phyloP scores from a whole-genome alignment of 2,329 filamentous ascomycete species.

The Coniochaeta sp. region DNA sequence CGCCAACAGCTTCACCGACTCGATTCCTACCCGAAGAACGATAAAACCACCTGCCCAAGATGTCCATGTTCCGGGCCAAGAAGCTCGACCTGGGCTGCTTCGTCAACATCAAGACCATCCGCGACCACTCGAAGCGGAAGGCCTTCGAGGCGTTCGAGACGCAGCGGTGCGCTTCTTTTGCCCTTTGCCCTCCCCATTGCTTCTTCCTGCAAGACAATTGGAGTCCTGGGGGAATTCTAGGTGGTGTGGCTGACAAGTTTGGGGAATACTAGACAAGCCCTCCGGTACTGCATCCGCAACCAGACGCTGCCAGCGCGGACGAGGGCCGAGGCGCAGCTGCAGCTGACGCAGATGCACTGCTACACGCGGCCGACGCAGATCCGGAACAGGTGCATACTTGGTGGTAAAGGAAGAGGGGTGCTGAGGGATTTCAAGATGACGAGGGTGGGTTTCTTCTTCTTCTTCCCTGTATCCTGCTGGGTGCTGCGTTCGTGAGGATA shows the following conservation, averaged over 20 bases:
- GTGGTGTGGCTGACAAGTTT: neutral
- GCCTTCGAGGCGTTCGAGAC: conserved; percentile 82
- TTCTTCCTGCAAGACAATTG: too few species aligned
- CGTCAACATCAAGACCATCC: conserved; percentile 77
- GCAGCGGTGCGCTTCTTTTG: conserved; percentile 59
- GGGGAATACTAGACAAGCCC: conserved; percentile 62
- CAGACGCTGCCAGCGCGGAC: conserved; percentile 74
- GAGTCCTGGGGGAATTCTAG: too few species aligned
- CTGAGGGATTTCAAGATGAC: conserved; percentile 88
- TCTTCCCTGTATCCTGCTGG: neutral
- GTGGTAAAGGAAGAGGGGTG: conserved; percentile 86
- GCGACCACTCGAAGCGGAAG: conserved; percentile 95
- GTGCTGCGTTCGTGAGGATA: neutral
- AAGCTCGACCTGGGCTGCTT: conserved; percentile 85
- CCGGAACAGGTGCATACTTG: conserved; percentile 84
- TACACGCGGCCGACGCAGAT: conserved; percentile 94
- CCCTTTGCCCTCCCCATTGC: too few species aligned
- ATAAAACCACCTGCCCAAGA: conserved; percentile 30
- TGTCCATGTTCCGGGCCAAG: conserved; percentile 85
- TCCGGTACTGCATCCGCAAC: conserved; percentile 90
- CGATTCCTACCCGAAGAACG: neutral
- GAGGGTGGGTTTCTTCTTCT: conserved; percentile 67
- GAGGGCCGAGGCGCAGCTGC: conserved; percentile 85
- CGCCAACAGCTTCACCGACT: neutral
- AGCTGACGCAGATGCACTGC: conserved; percentile 90